Evolutionary conservation across 2,329 filamentous ascomycete species (phyloP), one percentile per base, ranked within the genome.

Genomic region (Venturia oleaginea): DNA sequence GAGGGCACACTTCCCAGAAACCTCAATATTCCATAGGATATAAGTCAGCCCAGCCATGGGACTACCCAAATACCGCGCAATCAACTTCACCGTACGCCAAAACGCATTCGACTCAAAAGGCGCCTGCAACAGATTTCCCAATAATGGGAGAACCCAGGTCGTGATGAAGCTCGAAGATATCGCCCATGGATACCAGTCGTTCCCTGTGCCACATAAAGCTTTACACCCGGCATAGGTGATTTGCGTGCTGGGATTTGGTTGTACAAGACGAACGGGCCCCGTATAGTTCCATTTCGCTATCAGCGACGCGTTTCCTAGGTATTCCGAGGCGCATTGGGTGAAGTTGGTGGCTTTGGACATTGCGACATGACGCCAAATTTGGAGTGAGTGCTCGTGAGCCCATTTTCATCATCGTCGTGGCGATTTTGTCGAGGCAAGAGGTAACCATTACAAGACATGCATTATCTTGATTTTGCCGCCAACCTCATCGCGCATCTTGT

Each of bases 1-100:
- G 19, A 65, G 55, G 19, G 72, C 72, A 40, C 70, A 72, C 62
- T 71, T 72, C 15, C 69, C 70, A 15, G 68, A 72, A 38, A 72
- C 69, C 60, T 70, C 70, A 63, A 74, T 71, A 55, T 74, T 74
- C 71, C 72, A 74, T 38, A 74, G 66, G 4, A 72, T 69, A 54
- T 71, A 73, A 15, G 69, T 67, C 19, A 74, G 60, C 17, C 69
- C 66, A 13, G 69, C 67, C 17, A 74, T 71, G 8, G 71, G 71
- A 13, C 65, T 68, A 3, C 72, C 71, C 1, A 70, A 17, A 68
- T 70, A 74, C 48, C 72, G 65, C 34, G 66, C 68, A 51, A 54
- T 27, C 17, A 57, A 61, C 19, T 65, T 46, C 68, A 71, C 62
- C 11, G 67, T 68, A 24, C 63, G 62, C 40, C 61, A 46, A 48